These are phyloP conservation scores for Yamadazyma pseudoaaseri DNA, from an alignment of 1,139 yeast genomes.

Conservation along the genomic window DNA sequence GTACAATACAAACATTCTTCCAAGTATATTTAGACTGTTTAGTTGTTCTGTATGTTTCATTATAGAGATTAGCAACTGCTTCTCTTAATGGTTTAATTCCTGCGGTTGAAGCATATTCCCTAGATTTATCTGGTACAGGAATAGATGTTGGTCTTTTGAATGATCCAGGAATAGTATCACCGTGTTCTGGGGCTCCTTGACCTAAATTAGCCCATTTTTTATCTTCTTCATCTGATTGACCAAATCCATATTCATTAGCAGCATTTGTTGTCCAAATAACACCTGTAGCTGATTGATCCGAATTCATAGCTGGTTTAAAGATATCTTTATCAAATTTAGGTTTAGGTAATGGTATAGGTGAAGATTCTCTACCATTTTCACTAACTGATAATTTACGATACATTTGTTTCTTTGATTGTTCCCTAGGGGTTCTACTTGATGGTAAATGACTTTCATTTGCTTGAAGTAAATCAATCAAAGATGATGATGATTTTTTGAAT, in stretches of 20 bases:
- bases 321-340: slow-evolving; percentile 47
- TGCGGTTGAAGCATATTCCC: slow-evolving; percentile 67
- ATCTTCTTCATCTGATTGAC: slow-evolving; percentile 36
- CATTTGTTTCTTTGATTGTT: slow-evolving; percentile 20
- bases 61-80: slow-evolving; percentile 63
- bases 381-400: slow-evolving; percentile 30
- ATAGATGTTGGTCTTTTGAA: slow-evolving; percentile 55
- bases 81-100: slow-evolving; percentile 58
- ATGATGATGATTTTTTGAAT: slow-evolving; percentile 40
- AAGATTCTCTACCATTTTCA: slow-evolving; percentile 38
- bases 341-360: slow-evolving; percentile 54
- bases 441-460: slow-evolving; percentile 11
- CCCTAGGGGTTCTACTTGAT: slow-evolving; percentile 14
- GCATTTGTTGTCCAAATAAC: slow-evolving; percentile 71
- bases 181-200: slow-evolving; percentile 72
- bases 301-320: slow-evolving; percentile 61
- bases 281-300: slow-evolving; percentile 64
- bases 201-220: slow-evolving; percentile 65
- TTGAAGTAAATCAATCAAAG: slow-evolving; percentile 35
- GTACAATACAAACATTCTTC: slow-evolving; percentile 66
- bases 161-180: slow-evolving; percentile 60
- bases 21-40: slow-evolving; percentile 57
- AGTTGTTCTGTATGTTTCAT: slow-evolving; percentile 53
- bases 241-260: slow-evolving; percentile 60
- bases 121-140: slow-evolving; percentile 50